These are phyloP conservation scores for Hymenoscyphus fructigenus DNA, from an alignment of 2,329 filamentous ascomycete species.

Conservation along the genomic window DNA sequence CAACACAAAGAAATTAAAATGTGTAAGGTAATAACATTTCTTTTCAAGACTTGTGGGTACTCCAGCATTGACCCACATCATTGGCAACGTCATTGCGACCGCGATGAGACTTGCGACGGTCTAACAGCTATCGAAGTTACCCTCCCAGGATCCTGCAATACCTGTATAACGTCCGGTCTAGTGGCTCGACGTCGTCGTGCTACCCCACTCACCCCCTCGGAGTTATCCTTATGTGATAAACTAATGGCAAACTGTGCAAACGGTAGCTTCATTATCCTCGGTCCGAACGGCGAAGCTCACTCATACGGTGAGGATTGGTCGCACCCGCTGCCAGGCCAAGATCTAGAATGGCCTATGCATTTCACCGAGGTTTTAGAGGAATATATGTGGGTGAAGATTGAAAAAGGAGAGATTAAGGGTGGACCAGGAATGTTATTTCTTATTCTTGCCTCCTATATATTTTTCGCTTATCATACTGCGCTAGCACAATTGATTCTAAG, in stretches of 20 bases:
- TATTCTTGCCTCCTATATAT: not conserved
- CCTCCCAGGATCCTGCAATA: not conserved
- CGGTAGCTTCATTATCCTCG: too few relatives aligned
- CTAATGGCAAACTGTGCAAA: not conserved
- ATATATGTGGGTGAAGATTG: not conserved
- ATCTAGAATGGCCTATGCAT: conserved; percentile 1
- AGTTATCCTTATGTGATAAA: not conserved
- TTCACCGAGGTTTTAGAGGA: not conserved
- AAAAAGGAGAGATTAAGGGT: not conserved
- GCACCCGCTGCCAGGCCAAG: not conserved
- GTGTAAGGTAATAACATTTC: not conserved
- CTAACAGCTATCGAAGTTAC: not conserved
- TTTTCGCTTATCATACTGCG: not conserved
- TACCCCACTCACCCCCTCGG: not conserved
- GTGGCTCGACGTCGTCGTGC: not conserved
- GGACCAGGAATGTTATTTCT: too few relatives aligned
- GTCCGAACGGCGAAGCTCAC: too few relatives aligned
- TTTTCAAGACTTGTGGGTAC: not conserved
- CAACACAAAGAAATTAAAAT: not conserved
- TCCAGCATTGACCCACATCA: not conserved
- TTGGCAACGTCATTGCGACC: not conserved
- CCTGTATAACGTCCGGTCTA: not conserved
- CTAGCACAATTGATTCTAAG: not conserved
- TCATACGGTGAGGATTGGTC: not conserved
- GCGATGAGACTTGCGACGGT: not conserved